Conservation (phyloP, 768 basidiomycete species). For the Clitopilus hobsonii region DNA sequence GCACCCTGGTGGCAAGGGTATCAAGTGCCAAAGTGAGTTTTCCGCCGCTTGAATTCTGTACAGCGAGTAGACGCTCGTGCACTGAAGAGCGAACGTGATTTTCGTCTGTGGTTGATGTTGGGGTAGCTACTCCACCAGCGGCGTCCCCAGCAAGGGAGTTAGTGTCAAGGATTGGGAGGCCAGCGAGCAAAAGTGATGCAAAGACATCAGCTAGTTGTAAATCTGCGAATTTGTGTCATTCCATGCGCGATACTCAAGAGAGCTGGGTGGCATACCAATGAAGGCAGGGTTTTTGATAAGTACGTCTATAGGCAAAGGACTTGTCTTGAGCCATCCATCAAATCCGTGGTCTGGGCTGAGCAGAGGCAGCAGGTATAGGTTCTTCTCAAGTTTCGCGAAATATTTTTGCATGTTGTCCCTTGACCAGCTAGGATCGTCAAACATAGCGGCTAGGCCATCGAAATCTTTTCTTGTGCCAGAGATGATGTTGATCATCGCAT, state of each 20-base stretch:
- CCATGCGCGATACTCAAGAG: no score
- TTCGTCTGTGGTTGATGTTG: constrained; percentile 18
- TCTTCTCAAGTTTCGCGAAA: constrained; percentile 21
- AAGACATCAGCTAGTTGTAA: constrained; percentile 16
- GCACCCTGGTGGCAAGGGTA: constrained; percentile 21
- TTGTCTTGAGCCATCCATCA: constrained; percentile 24
- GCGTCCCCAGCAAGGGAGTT: constrained; percentile 16
- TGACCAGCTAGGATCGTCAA: constrained; percentile 23
- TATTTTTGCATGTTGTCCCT: constrained; percentile 24
- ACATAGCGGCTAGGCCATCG: constrained; percentile 18
- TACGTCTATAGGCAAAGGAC: constrained; percentile 15
- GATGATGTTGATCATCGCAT: constrained; percentile 25
- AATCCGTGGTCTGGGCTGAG: constrained; percentile 21
- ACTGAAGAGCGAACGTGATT: constrained; percentile 21
- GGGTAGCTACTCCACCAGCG: constrained; percentile 13
- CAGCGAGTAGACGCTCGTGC: constrained; percentile 15
- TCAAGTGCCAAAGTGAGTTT: constrained; percentile 17
- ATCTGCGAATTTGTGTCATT: no score
- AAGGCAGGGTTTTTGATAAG: constrained; percentile 15
- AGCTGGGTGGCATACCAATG: constrained; percentile 19
- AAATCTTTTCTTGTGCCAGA: constrained; percentile 19
- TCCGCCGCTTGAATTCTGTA: constrained; percentile 8
- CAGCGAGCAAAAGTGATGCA: constrained; percentile 11
- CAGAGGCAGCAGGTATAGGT: constrained; percentile 13
- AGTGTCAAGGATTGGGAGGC: constrained; percentile 17